A percentile compares a stretch with the other conserved stretches of the same genome.
Evolutionary conservation across 768 basidiomycete genomes (phyloP).

Genomic region (Gyrodon lividus): DNA sequence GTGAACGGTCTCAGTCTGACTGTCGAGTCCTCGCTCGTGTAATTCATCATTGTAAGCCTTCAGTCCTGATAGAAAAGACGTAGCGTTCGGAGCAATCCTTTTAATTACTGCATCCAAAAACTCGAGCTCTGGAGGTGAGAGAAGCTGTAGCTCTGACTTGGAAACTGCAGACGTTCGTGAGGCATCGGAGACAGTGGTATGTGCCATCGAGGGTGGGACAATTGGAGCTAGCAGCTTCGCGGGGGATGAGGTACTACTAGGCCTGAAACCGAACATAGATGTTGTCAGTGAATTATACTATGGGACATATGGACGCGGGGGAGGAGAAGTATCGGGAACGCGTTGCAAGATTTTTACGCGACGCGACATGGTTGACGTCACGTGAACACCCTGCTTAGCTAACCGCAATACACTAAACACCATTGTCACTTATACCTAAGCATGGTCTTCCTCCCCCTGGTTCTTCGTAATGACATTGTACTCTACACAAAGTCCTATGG

Average conservation of each 20-base stretch:
- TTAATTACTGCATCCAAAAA: constrained; percentile 74
- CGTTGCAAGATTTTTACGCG: constrained; percentile 21
- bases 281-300: constrained; percentile 1
- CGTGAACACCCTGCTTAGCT: constrained; percentile 25
- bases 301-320: constrained; percentile 1
- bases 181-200: constrained; percentile 30
- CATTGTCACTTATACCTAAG: too few species aligned
- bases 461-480: too few species aligned
- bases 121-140: constrained; percentile 58
- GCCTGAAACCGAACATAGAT: constrained; percentile 46
- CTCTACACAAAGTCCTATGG: background rate
- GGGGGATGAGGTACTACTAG: constrained; percentile 49
- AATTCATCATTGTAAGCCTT: constrained; percentile 83
- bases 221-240: constrained; percentile 29
- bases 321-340: constrained; percentile 9
- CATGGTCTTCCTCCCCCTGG: too few species aligned
- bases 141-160: constrained; percentile 47
- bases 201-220: constrained; percentile 7
- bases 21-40: constrained; percentile 70
- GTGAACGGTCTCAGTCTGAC: constrained; percentile 72
- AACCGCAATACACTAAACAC: constrained; percentile 4
- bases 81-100: constrained; percentile 64
- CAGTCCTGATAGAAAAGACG: constrained; percentile 78
- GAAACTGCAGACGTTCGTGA: constrained; percentile 42
- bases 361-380: constrained; percentile 19